These are phyloP conservation scores for Pichia sp. DNA, from an alignment of 1,139 yeast genomes.

Conservation along the genomic window DNA sequence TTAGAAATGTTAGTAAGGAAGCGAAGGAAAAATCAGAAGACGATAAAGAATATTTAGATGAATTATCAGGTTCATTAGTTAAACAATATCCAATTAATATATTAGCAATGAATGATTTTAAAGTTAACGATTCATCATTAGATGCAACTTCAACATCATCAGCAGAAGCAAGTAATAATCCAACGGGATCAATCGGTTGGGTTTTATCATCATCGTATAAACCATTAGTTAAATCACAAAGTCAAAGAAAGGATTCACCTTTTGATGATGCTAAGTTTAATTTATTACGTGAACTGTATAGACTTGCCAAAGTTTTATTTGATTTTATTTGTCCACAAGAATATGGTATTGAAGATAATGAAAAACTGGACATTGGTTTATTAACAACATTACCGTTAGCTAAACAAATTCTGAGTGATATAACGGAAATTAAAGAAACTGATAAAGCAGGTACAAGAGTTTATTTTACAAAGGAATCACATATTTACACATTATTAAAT, in stretches of 20 bases:
- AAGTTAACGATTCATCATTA: conserved; percentile 38
- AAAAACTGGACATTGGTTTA: conserved; percentile 91
- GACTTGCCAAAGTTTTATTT: conserved; percentile 85
- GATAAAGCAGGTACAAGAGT: conserved; percentile 79
- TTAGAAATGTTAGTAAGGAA: conserved; percentile 46
- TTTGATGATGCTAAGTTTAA: conserved; percentile 80
- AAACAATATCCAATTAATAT: conserved; percentile 77
- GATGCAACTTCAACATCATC: conserved; percentile 32
- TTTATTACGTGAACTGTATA: conserved; percentile 78
- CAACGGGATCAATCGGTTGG: conserved; percentile 72
- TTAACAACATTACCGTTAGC: conserved; percentile 92
- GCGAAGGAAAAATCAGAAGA: conserved; percentile 25
- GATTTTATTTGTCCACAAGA: conserved; percentile 99
- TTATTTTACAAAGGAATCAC: conserved; percentile 95
- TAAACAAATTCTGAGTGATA: conserved; percentile 75
- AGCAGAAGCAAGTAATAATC: conserved; percentile 22
- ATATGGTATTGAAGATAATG: conserved; percentile 94
- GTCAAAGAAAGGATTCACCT: conserved; percentile 40
- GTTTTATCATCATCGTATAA: conserved; percentile 46
- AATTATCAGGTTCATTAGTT: conserved; percentile 51
- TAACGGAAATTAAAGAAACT: conserved; percentile 70
- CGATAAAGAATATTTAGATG: conserved; percentile 16
- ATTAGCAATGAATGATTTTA: conserved; percentile 70
- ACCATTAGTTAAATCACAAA: conserved; percentile 27
- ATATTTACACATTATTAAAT: conserved; percentile 86